A percentile compares a stretch with the other conserved stretches of the same genome.
Evolutionary conservation across 345 rosid genomes (phyloP).

Genomic region (Turritis glabra): DNA sequence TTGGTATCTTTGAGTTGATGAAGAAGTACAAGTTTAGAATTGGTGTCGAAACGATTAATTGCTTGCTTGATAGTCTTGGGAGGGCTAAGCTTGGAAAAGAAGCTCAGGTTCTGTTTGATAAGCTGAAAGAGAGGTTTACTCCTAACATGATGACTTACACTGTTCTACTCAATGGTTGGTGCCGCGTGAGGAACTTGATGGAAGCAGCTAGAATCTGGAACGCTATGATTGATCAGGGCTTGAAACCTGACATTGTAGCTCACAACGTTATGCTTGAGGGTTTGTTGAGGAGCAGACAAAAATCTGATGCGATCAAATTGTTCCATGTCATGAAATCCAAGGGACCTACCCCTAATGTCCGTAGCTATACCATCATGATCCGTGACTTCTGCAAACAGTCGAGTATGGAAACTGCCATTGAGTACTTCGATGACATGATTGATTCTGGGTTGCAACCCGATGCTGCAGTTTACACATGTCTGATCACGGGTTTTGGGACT

Average conservation of each 20-base stretch:
- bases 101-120: constrained; percentile 71
- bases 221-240: constrained; percentile 77
- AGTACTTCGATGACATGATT: constrained; percentile 75
- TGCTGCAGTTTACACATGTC: constrained; percentile 76
- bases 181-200: constrained; percentile 74
- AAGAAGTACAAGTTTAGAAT: constrained; percentile 69
- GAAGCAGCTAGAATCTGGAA: constrained; percentile 95
- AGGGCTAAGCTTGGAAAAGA: constrained; percentile 85
- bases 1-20: constrained; percentile 88
- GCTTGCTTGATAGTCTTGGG: constrained; percentile 79
- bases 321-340: constrained; percentile 82
- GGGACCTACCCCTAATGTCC: constrained; percentile 69
- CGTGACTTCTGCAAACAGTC: constrained; percentile 72
- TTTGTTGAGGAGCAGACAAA: constrained; percentile 61
- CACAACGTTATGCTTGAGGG: constrained; percentile 85
- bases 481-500: constrained; percentile 83
- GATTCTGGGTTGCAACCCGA: constrained; percentile 61
- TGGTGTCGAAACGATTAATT: constrained; percentile 71
- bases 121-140: constrained; percentile 62
- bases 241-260: constrained; percentile 70
- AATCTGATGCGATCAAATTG: constrained; percentile 77
- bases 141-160: constrained; percentile 79
- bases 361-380: constrained; percentile 75
- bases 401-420: constrained; percentile 69
- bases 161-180: constrained; percentile 80